phyloP scores from a whole-genome alignment of 2,329 filamentous ascomycete genomes.

The Dryadomyces quercivorus region DNA sequence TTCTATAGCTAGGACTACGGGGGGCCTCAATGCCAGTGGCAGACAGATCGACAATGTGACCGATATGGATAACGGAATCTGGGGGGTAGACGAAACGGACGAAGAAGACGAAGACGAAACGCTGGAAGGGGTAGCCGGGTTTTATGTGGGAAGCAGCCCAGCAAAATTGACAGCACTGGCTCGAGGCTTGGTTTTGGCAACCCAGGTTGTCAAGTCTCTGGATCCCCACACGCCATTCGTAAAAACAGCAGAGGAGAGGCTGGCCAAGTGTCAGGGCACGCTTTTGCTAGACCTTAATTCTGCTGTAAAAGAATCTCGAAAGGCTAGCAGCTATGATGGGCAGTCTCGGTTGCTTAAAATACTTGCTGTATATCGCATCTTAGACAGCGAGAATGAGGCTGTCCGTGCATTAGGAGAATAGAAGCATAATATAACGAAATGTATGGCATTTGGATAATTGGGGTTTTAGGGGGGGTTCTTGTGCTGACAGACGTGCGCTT shows the following conservation, averaged over 20 bases:
- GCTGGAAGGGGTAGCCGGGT: constrained; percentile 16
- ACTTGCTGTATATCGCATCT: constrained; percentile 37
- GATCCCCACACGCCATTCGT: constrained; percentile 37
- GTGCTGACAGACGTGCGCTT: too few species aligned
- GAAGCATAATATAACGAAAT: too few species aligned
- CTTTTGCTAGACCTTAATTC: constrained; percentile 42
- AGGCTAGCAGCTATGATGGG: constrained; percentile 22
- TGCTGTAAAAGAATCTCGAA: constrained; percentile 30
- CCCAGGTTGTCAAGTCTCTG: constrained; percentile 29
- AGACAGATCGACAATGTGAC: constrained; percentile 12
- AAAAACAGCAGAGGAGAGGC: constrained; percentile 37
- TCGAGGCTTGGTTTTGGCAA: constrained; percentile 30
- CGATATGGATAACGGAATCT: constrained; percentile 8
- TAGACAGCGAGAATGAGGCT: constrained; percentile 40
- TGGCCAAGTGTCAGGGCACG: constrained; percentile 41
- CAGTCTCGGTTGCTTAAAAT: constrained; percentile 36
- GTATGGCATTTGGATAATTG: too few species aligned
- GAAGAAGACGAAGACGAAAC: constrained; percentile 21
- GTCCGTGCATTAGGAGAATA: constrained; percentile 32
- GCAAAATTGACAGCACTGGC: constrained; percentile 33
- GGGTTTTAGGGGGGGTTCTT: too few species aligned
- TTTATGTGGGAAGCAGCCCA: constrained; percentile 32
- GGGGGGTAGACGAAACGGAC: constrained; percentile 15
- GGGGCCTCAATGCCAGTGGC: neutral
- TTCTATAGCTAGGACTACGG: constrained; percentile 26